Evolutionary conservation across 495 filamentous ascomycete species (phyloP).

Genomic region (Aspergillus conjunctus): DNA sequence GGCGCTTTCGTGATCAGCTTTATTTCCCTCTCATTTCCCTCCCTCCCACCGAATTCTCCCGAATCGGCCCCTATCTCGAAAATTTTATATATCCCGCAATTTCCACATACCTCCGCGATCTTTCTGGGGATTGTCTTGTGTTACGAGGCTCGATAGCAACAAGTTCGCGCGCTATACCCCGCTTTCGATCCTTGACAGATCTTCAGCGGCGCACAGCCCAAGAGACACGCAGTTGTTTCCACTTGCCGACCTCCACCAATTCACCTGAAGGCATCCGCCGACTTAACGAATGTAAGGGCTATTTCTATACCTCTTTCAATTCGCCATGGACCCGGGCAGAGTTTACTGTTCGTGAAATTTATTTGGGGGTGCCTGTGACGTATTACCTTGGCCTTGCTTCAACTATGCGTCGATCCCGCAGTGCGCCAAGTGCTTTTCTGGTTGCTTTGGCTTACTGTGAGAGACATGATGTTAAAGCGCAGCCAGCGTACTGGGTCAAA

Average conservation of each 20-base stretch:
- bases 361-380: neutral
- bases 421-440: neutral
- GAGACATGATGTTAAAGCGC: neutral
- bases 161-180: conserved; percentile 26
- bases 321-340: neutral
- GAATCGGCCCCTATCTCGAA: conserved; percentile 1
- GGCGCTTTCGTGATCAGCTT: neutral
- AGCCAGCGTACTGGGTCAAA: neutral
- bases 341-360: neutral
- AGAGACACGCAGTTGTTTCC: conserved; percentile 11
- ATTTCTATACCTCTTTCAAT: neutral
- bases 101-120: conserved; percentile 1
- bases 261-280: neutral
- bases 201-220: conserved; percentile 7
- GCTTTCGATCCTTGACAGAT: conserved; percentile 20
- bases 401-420: neutral
- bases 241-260: neutral
- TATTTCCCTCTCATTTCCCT: neutral
- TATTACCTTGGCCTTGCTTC: conserved; percentile 1
- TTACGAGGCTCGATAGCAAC: conserved; percentile 13
- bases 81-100: neutral
- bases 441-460: neutral
- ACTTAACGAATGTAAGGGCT: conserved; percentile 22
- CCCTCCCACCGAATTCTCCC: neutral
- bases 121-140: neutral